A percentile compares a stretch with the other conserved stretches of the same genome.
phyloP scores from a whole-genome alignment of 345 rosid genomes.

The Punica granatum region DNA sequence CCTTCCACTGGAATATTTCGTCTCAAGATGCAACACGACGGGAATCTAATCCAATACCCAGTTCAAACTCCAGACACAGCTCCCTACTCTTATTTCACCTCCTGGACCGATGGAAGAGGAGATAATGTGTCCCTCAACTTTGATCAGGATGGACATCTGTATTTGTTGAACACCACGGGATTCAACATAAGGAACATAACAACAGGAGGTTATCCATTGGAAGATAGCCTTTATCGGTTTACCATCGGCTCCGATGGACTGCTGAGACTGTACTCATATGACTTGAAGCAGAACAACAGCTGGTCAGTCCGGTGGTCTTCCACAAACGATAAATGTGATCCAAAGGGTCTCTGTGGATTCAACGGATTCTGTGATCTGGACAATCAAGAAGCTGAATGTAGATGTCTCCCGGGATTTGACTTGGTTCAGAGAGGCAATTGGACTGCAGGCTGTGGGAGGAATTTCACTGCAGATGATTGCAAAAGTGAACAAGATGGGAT shows the following conservation, averaged over 20 bases:
- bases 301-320: not conserved
- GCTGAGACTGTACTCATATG: slow-evolving; percentile 12
- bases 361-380: slow-evolving; percentile 3
- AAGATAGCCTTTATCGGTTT: not conserved
- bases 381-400: not conserved
- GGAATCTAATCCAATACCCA: slow-evolving; percentile 26
- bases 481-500: not conserved
- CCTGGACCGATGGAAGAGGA: not conserved
- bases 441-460: slow-evolving; percentile 20
- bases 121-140: slow-evolving; percentile 14
- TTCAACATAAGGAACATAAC: not conserved
- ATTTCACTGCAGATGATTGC: slow-evolving; percentile 11
- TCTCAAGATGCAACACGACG: slow-evolving; percentile 21
- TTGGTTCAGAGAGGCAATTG: not conserved
- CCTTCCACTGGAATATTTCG: slow-evolving; percentile 20
- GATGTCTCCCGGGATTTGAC: slow-evolving; percentile 14
- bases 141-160: slow-evolving; percentile 17
- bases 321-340: not conserved
- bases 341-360: slow-evolving; percentile 15
- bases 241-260: slow-evolving; percentile 19
- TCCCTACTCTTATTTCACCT: slow-evolving; percentile 13
- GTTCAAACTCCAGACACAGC: slow-evolving; percentile 1
- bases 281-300: slow-evolving; percentile 2
- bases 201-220: not conserved
- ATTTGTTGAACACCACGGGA: slow-evolving; percentile 4